Percentiles rank a stretch among this genome's conserved stretches.
phyloP scores from a whole-genome alignment of 139 green algal species.

The Deuterostichococcus epilithicus region DNA sequence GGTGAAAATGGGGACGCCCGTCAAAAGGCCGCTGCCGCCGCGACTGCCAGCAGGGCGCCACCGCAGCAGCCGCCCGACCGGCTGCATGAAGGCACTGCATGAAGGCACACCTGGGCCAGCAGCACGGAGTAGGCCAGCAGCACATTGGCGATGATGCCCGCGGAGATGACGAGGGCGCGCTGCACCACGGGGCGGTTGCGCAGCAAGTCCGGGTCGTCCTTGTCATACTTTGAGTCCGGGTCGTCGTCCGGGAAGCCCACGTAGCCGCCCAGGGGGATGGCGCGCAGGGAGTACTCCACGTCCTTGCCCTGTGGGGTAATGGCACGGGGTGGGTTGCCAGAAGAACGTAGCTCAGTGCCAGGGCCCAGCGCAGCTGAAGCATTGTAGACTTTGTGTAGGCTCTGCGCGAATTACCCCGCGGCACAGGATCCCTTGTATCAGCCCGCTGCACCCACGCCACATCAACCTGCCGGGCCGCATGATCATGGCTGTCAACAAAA shows the following conservation, averaged over 20 bases:
- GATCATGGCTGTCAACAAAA: no score
- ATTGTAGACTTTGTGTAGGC: no score
- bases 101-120: slow-evolving; percentile 63
- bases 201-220: slow-evolving; percentile 93
- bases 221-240: slow-evolving; percentile 5
- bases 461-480: no score
- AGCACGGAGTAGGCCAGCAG: slow-evolving; percentile 85
- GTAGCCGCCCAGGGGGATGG: slow-evolving; percentile 41
- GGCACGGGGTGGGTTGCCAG: background rate
- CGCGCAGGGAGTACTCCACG: slow-evolving; percentile 87
- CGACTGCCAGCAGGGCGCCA: no score
- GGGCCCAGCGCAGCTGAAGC: background rate
- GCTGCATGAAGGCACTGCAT: no score
- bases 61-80: no score
- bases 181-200: slow-evolving; percentile 82
- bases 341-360: background rate
- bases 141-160: slow-evolving; percentile 93
- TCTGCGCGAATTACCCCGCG: no score
- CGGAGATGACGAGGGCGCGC: slow-evolving; percentile 77
- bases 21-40: no score
- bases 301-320: slow-evolving; percentile 37
- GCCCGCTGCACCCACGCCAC: no score
- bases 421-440: no score
- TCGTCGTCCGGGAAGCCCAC: slow-evolving; percentile 98
- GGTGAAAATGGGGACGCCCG: no score